Conservation (phyloP, 257 asterid genomes). For the Salvia splendens region DNA sequence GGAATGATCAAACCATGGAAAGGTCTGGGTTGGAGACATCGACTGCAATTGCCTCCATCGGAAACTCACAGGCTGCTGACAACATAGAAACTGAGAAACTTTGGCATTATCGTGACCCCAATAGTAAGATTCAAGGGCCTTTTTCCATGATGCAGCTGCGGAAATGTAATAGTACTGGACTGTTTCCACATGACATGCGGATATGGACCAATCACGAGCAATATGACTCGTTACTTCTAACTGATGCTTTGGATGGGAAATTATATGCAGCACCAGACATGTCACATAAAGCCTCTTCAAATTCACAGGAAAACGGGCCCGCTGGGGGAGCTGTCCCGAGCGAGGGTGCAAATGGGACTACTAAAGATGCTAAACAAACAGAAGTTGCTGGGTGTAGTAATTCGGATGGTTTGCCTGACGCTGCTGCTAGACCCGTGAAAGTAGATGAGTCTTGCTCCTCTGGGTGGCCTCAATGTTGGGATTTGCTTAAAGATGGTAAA, state of each 20-base stretch:
- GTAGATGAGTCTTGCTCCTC: conserved; percentile 38
- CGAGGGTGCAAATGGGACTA: conserved; percentile 16
- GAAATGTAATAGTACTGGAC: conserved; percentile 64
- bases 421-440: conserved; percentile 33
- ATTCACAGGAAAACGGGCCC: conserved; percentile 39
- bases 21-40: conserved; percentile 55
- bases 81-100: conserved; percentile 63
- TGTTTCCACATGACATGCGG: conserved; percentile 75
- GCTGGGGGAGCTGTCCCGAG: conserved; percentile 13
- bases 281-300: conserved; percentile 42
- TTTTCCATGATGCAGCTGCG: conserved; percentile 79
- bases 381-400: conserved; percentile 24
- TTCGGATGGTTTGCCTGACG: conserved; percentile 30
- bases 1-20: conserved; percentile 38
- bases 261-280: conserved; percentile 53
- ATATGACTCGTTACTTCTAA: conserved; percentile 59
- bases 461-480: conserved; percentile 47
- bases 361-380: conserved; percentile 34
- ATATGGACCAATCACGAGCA: conserved; percentile 77
- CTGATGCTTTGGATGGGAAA: conserved; percentile 58
- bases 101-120: conserved; percentile 88
- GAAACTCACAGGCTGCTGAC: conserved; percentile 41
- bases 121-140: conserved; percentile 82
- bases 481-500: conserved; percentile 44
- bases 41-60: conserved; percentile 38